Evolutionary conservation across 257 asterid genomes (phyloP), one percentile per base, ranked within the genome.

Genomic region (Solanum microdontum): DNA sequence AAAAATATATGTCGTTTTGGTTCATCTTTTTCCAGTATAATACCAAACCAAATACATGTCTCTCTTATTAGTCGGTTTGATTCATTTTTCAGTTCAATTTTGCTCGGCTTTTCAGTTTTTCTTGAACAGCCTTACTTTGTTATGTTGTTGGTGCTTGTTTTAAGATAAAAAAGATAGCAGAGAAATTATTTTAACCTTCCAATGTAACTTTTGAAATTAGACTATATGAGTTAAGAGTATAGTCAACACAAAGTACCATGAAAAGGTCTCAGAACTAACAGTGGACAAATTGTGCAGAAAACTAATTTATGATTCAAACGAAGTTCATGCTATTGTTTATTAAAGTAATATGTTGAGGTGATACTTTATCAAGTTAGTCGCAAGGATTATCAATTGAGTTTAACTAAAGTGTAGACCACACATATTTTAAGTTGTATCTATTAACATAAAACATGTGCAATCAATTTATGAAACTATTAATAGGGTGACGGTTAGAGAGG

Each of bases 141-240:
- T 72, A 72, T 72, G 32, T 30, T 72, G 75, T 72, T 72, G 40
- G 79, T 72, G 79, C 79, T 8, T 72, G 79, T 10, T 68, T 13
- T 26, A 68, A 13, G 37, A 68, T 15, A 68, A 68, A 68, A 68
- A 68, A 68, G 17, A 68, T 26, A 1, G 17, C 36, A 72, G 10
- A 32, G 40, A 32, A 72, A 32, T 72, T 30, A 32, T 72, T 2
- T 28, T 26, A 68, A 72, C 11, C 14, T 72, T 72, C 23, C 39
- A 70, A 70, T 28, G 13, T 72, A 17, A 32, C 43, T 32, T 72
- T 72, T 32, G 79, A 72, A 19, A 58, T 58, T 58, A 58, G 66
- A 17, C 10, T 55, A 2, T 55, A 55, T 55, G 64, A 17, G 64
- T 55, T 55, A 55, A 55, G 62, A 51, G 64, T 55, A 48, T 0